Evolutionary conservation across 1,284 basidiomycete species (phyloP).

Genomic region (Rhodotorula sp.): DNA sequence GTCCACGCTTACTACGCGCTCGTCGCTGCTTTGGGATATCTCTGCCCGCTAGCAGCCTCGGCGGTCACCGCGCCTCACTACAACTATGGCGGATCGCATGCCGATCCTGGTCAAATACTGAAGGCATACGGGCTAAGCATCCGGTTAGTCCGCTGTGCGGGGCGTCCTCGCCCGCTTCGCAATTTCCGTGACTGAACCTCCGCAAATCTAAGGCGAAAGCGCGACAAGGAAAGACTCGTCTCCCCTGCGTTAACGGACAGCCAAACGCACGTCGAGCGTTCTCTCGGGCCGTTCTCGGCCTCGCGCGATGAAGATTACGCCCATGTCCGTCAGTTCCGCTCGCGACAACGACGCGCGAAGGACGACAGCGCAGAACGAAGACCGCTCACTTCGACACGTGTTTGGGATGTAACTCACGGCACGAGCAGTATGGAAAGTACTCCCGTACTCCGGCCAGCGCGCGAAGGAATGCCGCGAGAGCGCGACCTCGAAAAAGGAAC

Average conservation of each 20-base stretch:
- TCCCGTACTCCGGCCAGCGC: not conserved
- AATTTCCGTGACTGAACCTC: no score
- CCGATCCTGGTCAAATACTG: not conserved
- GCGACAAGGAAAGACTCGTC: no score
- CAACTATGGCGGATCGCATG: not conserved
- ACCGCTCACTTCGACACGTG: not conserved
- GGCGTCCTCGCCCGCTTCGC: not conserved
- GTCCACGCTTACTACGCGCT: slow-evolving; percentile 28
- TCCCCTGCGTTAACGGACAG: no score
- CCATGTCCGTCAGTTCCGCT: not conserved
- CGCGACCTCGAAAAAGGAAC: no score
- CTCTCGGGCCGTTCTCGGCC: not conserved
- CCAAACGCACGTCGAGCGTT: not conserved
- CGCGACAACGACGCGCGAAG: not conserved
- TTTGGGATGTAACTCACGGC: not conserved
- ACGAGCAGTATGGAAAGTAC: not conserved
- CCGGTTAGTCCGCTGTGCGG: not conserved
- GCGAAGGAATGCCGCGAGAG: no score
- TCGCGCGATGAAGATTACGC: not conserved
- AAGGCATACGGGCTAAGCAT: not conserved
- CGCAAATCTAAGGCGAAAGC: no score
- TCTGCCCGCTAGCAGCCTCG: slow-evolving; percentile 13
- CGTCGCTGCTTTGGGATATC: slow-evolving; percentile 19
- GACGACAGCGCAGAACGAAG: not conserved
- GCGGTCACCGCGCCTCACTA: slow-evolving; percentile 9